Conservation (phyloP, 805 yeast species). For the Candida chauliodis region DNA sequence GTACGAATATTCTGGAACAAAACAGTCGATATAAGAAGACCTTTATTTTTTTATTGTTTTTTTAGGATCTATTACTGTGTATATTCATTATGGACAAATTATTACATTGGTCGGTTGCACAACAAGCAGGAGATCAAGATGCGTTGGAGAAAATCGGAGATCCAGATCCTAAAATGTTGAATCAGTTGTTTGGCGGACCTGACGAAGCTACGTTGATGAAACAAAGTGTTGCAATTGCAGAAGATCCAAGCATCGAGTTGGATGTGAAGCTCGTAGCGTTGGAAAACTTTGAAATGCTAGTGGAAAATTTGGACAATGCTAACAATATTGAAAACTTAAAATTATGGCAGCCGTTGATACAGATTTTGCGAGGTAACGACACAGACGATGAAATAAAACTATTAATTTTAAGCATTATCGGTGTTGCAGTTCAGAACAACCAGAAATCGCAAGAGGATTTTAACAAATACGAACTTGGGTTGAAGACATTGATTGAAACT, state of each 20-base stretch:
- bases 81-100: conserved; percentile 97
- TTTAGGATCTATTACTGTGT: too few relatives aligned
- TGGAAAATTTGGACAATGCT: conserved; percentile 92
- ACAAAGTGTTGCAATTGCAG: conserved; percentile 61
- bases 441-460: conserved; percentile 69
- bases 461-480: conserved; percentile 46
- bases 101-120: conserved; percentile 86
- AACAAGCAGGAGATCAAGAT: conserved; percentile 68
- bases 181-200: conserved; percentile 72
- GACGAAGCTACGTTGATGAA: conserved; percentile 91
- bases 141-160: conserved; percentile 59
- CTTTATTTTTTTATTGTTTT: background rate
- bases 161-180: conserved; percentile 76
- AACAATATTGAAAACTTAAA: conserved; percentile 81
- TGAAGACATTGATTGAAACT: conserved; percentile 42
- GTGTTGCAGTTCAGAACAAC: conserved; percentile 92
- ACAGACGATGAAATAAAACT: conserved; percentile 35
- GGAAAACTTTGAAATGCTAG: conserved; percentile 89
- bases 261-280: conserved; percentile 73
- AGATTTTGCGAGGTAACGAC: conserved; percentile 43
- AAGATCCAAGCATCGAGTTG: conserved; percentile 52
- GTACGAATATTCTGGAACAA: conserved; percentile 1
- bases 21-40: background rate
- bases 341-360: conserved; percentile 74
- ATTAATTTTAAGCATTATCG: conserved; percentile 70